phyloP scores from a whole-genome alignment of 1,139 yeast genomes.

The Keqinozyma sinolaborantium region DNA sequence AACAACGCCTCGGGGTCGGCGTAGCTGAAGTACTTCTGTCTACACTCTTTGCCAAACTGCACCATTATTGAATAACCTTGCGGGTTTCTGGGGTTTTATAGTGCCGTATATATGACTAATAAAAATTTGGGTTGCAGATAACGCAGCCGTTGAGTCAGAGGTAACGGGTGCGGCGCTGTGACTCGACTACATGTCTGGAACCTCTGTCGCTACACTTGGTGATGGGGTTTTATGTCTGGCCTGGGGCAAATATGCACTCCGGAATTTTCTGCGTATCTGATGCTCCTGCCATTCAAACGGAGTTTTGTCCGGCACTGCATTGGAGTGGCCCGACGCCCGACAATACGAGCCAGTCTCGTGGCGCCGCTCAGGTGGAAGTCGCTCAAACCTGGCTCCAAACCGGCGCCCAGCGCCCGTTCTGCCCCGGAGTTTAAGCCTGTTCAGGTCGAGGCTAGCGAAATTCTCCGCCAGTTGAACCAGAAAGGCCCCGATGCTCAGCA shows the following conservation, averaged over 20 bases:
- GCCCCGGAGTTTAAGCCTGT: neutral
- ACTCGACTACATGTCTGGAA: too few species aligned
- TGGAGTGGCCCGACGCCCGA: too few species aligned
- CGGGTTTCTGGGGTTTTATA: too few species aligned
- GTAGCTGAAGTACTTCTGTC: slow-evolving; percentile 40
- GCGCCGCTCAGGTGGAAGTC: neutral
- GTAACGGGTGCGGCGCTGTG: too few species aligned
- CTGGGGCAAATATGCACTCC: neutral
- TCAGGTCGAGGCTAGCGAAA: neutral
- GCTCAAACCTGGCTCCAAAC: neutral
- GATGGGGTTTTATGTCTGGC: too few species aligned
- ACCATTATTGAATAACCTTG: too few species aligned
- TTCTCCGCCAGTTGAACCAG: neutral
- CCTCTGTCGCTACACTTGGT: too few species aligned
- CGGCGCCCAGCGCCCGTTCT: neutral
- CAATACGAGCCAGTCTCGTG: too few species aligned
- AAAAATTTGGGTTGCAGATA: too few species aligned
- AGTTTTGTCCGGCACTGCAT: neutral
- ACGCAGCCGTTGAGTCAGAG: too few species aligned
- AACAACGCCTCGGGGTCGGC: slow-evolving; percentile 33
- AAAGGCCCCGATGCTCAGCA: neutral
- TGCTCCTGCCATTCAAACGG: neutral
- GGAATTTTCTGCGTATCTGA: neutral
- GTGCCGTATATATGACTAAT: too few species aligned
- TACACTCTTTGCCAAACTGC: slow-evolving; percentile 52